Percentiles rank a stretch among this genome's conserved stretches.
phyloP scores from a whole-genome alignment of 2,329 filamentous ascomycete species.

The Aureobasidium lini region DNA sequence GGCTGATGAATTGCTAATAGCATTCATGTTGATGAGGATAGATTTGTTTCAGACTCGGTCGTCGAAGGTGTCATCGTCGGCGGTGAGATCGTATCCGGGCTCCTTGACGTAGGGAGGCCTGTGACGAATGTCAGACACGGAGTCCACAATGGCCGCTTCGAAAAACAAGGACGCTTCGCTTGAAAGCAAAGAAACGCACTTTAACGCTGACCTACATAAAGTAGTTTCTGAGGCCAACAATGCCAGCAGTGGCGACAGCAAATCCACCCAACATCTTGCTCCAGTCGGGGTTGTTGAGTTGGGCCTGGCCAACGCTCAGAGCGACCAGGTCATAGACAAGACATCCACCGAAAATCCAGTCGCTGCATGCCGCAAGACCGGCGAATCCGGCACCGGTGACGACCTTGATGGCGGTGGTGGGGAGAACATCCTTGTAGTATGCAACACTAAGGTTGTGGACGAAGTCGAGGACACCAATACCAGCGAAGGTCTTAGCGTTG shows the following conservation, averaged over 20 bases:
- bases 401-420: constrained; percentile 42
- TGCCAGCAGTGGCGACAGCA: constrained; percentile 45
- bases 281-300: constrained; percentile 41
- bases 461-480: constrained; percentile 53
- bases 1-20: neutral
- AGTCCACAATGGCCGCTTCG: neutral
- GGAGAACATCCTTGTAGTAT: constrained; percentile 44
- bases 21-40: neutral
- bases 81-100: constrained; percentile 21
- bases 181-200: constrained; percentile 3
- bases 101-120: constrained; percentile 26
- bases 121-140: neutral
- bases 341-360: constrained; percentile 55
- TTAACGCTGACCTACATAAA: constrained; percentile 39
- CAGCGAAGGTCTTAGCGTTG: constrained; percentile 53
- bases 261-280: constrained; percentile 44
- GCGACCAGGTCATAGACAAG: constrained; percentile 53
- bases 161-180: neutral
- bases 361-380: constrained; percentile 42
- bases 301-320: constrained; percentile 47
- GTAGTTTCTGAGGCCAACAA: constrained; percentile 47
- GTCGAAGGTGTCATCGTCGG: constrained; percentile 23
- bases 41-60: constrained; percentile 11
- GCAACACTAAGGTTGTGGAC: constrained; percentile 52
- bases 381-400: constrained; percentile 49